Evolutionary conservation across 2,329 filamentous ascomycete species (phyloP).

Genomic region (Talaromyces sp.): DNA sequence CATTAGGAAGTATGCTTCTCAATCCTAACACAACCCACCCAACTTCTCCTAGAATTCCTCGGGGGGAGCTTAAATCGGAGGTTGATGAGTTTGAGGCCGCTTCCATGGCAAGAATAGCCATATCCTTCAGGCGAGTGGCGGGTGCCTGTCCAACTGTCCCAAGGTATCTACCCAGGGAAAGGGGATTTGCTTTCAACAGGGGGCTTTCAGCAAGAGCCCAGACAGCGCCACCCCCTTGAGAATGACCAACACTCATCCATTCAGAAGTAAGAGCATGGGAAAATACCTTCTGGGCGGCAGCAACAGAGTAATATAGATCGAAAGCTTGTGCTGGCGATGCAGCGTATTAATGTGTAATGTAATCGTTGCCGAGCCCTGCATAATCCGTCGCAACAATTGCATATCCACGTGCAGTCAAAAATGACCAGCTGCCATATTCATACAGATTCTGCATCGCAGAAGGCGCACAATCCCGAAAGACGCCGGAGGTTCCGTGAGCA

Average conservation of each 20-base stretch:
- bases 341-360: not conserved
- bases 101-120: not conserved
- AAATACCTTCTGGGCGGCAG: not conserved
- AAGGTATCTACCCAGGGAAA: not conserved
- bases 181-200: not conserved
- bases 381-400: not conserved
- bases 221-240: not conserved
- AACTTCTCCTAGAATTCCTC: not conserved
- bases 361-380: not conserved
- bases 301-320: not conserved
- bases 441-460: not conserved
- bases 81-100: not conserved
- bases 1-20: not conserved
- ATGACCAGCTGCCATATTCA: not conserved
- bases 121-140: not conserved
- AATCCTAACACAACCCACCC: not conserved
- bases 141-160: not conserved
- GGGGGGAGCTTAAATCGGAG: not conserved
- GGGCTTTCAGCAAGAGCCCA: not conserved
- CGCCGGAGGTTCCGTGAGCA: not conserved
- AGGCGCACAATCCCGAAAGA: not conserved
- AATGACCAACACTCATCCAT: not conserved
- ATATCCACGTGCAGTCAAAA: not conserved
- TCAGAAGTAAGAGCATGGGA: not conserved
- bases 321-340: not conserved